A percentile compares a stretch with the other conserved stretches of the same genome.
phyloP scores from a whole-genome alignment of 208 protist genomes.

The Histomonas meleagridis region DNA sequence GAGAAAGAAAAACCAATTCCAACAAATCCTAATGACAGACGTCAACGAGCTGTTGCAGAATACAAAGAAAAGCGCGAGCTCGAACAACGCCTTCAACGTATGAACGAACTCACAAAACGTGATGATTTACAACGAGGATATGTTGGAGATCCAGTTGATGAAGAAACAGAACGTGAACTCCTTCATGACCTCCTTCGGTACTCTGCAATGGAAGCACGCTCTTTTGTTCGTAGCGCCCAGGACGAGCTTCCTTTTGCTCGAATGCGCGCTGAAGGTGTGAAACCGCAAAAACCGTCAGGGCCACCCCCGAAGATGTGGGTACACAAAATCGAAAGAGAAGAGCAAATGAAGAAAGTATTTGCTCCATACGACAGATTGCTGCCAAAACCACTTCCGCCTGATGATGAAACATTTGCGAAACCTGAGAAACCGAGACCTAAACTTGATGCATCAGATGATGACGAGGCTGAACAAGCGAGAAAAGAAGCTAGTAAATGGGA shows the following conservation, averaged over 20 bases:
- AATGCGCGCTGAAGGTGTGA: not conserved
- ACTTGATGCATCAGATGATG: not conserved
- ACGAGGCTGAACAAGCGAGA: not conserved
- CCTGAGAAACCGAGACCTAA: not conserved
- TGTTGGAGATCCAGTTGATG: not conserved
- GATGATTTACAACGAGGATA: not conserved
- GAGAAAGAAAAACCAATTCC: not conserved
- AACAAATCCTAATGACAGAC: conserved; percentile 2
- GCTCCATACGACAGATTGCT: not conserved
- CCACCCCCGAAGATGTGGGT: not conserved
- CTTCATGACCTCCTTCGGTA: not conserved
- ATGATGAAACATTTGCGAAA: conserved; percentile 15
- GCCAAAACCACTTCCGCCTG: not conserved
- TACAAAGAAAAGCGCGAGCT: not conserved
- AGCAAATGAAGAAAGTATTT: not conserved
- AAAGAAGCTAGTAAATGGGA: not conserved
- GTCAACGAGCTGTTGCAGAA: not conserved
- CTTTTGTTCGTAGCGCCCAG: not conserved
- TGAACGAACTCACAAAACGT: not conserved
- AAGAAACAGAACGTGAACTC: not conserved
- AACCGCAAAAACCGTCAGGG: not conserved
- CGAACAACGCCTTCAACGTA: not conserved
- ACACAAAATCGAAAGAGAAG: not conserved
- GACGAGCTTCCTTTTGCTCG: not conserved
- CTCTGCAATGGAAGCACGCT: not conserved